A percentile compares a stretch with the other conserved stretches of the same genome.
Evolutionary conservation across 768 basidiomycete genomes (phyloP).

Genomic region (Favolaschia claudopus): DNA sequence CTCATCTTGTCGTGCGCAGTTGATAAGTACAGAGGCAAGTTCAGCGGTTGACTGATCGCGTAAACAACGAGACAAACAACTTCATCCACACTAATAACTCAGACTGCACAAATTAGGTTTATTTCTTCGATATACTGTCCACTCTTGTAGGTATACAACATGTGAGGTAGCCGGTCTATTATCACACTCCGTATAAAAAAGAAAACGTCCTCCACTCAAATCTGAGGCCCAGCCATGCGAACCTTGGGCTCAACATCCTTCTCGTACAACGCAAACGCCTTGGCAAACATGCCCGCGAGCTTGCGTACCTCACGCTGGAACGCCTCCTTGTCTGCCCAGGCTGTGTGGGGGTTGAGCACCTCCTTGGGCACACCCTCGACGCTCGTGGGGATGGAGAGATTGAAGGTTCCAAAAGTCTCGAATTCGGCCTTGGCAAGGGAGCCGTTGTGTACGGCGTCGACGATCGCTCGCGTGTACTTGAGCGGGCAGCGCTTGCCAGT

Average conservation of each 20-base stretch:
- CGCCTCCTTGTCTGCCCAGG: conserved; percentile 90
- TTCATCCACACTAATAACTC: too few relatives aligned
- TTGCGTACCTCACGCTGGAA: conserved; percentile 90
- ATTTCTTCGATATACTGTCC: too few relatives aligned
- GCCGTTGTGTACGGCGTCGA: conserved; percentile 96
- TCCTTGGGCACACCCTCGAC: conserved; percentile 91
- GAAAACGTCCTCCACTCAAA: conserved; percentile 31
- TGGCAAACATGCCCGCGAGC: conserved; percentile 92
- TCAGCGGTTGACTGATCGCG: too few relatives aligned
- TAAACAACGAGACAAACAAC: too few relatives aligned
- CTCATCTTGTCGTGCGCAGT: too few relatives aligned
- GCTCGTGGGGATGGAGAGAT: conserved; percentile 81
- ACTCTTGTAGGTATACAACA: background rate
- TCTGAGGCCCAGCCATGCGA: conserved; percentile 77
- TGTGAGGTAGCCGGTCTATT: conserved; percentile 3
- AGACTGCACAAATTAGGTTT: too few relatives aligned
- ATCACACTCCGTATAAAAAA: conserved; percentile 7
- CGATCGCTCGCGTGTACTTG: conserved; percentile 93
- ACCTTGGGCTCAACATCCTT: conserved; percentile 84
- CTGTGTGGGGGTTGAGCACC: conserved; percentile 85
- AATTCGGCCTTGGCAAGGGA: conserved; percentile 87
- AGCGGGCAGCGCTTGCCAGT: conserved; percentile 94
- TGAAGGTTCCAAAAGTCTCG: conserved; percentile 85
- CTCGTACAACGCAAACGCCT: conserved; percentile 93
- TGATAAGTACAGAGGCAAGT: too few relatives aligned